Evolutionary conservation across 2,329 filamentous ascomycete genomes (phyloP).

Genomic region (Pleurostoma richardsiae): DNA sequence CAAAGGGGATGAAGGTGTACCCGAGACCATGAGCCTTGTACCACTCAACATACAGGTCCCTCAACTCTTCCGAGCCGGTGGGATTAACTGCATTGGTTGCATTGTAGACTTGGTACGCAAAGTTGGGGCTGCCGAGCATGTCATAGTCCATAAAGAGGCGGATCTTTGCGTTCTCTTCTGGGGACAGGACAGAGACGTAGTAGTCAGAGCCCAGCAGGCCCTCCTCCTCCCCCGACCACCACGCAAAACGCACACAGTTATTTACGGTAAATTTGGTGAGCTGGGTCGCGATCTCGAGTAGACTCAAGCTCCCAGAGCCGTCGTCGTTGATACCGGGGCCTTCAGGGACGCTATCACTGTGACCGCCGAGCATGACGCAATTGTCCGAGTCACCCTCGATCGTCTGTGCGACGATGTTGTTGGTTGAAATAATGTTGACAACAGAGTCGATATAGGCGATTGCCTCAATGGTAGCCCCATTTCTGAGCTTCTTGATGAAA

Average conservation of each 20-base stretch:
- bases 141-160: conserved; percentile 67
- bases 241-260: conserved; percentile 63
- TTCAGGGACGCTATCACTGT: conserved; percentile 57
- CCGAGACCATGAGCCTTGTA: conserved; percentile 57
- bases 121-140: conserved; percentile 65
- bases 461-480: conserved; percentile 42
- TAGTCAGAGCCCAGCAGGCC: conserved; percentile 59
- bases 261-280: conserved; percentile 52
- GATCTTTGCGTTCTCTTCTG: conserved; percentile 57
- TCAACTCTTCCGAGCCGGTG: conserved; percentile 63
- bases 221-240: conserved; percentile 65
- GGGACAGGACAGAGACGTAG: conserved; percentile 50
- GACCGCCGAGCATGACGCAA: conserved; percentile 61
- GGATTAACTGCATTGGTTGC: conserved; percentile 69
- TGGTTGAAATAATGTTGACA: conserved; percentile 47
- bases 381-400: conserved; percentile 53
- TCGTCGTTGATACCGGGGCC: conserved; percentile 76
- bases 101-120: conserved; percentile 64
- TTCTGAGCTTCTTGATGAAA: conserved; percentile 47
- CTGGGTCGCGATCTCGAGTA: conserved; percentile 59
- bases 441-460: conserved; percentile 57
- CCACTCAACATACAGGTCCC: conserved; percentile 63
- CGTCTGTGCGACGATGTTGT: conserved; percentile 61
- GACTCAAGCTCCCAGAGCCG: conserved; percentile 59
- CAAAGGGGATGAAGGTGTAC: conserved; percentile 68